Percentiles rank a stretch among this genome's conserved stretches.
These are phyloP conservation scores for Aureobasidium sp. DNA, from an alignment of 2,329 filamentous ascomycete species.

Conservation along the genomic window DNA sequence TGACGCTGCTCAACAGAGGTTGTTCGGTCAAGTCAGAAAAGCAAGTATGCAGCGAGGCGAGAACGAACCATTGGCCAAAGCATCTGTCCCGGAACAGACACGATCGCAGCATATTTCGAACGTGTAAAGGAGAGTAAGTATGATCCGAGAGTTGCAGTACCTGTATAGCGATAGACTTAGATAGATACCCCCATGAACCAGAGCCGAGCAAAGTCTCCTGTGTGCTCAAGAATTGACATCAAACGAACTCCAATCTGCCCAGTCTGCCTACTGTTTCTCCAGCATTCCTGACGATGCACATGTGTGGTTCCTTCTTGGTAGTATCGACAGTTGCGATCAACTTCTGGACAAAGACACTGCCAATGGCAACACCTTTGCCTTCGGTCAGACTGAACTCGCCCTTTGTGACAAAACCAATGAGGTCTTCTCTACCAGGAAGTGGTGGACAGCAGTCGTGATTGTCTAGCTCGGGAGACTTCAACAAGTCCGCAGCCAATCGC, in stretches of 20 bases:
- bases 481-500: constrained; percentile 35
- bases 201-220: background rate
- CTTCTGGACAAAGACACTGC: constrained; percentile 51
- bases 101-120: background rate
- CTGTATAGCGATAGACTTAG: constrained; percentile 1
- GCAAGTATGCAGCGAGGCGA: background rate
- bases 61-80: background rate
- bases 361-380: constrained; percentile 70
- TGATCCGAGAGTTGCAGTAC: background rate
- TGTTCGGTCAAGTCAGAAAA: constrained; percentile 8
- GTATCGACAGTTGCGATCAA: background rate
- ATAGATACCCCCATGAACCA: background rate
- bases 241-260: constrained; percentile 65
- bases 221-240: background rate
- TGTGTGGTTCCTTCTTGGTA: constrained; percentile 36
- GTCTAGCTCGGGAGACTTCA: constrained; percentile 30
- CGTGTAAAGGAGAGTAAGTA: background rate
- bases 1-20: background rate
- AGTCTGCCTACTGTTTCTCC: constrained; percentile 75
- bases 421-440: constrained; percentile 65
- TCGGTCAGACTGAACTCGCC: constrained; percentile 75
- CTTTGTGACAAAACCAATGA: constrained; percentile 85
- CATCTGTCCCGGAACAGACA: background rate
- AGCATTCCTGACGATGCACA: constrained; percentile 76
- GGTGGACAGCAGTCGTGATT: constrained; percentile 37